Conservation (phyloP, 768 basidiomycete species). For the Omphalotus guepiniiformis region DNA sequence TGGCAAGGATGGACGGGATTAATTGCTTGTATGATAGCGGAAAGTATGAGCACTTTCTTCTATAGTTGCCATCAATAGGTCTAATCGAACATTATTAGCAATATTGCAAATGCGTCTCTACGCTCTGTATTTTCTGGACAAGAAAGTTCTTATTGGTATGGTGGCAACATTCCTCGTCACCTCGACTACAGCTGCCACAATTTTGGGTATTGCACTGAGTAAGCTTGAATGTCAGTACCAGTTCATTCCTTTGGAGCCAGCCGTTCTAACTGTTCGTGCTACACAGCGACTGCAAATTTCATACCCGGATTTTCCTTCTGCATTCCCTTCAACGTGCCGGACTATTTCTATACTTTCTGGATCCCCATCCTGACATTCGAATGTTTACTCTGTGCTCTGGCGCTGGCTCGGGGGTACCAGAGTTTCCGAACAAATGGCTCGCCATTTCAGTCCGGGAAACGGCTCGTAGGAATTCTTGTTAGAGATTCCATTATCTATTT, state of each 20-base stretch:
- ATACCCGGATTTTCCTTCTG: slow-evolving; percentile 37
- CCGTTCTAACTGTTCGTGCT: background rate
- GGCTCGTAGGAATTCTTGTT: slow-evolving; percentile 46
- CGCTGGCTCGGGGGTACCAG: slow-evolving; percentile 46
- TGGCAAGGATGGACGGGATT: slow-evolving; percentile 65
- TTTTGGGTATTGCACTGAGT: slow-evolving; percentile 43
- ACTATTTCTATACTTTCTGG: slow-evolving; percentile 54
- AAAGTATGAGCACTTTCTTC: slow-evolving; percentile 44
- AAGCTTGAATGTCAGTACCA: background rate
- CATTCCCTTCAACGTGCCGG: slow-evolving; percentile 31
- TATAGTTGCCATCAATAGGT: too few species aligned
- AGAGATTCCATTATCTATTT: slow-evolving; percentile 57
- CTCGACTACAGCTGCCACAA: slow-evolving; percentile 35
- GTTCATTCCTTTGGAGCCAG: background rate
- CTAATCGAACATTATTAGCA: slow-evolving; percentile 34
- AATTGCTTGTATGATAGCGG: slow-evolving; percentile 47
- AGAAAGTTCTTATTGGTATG: slow-evolving; percentile 46
- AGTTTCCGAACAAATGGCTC: slow-evolving; percentile 33
- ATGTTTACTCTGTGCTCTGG: slow-evolving; percentile 45
- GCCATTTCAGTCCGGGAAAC: slow-evolving; percentile 36
- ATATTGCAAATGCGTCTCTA: slow-evolving; percentile 63
- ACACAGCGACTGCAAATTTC: background rate
- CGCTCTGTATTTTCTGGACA: slow-evolving; percentile 53
- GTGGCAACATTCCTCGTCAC: slow-evolving; percentile 34
- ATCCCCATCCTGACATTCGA: slow-evolving; percentile 56